Evolutionary conservation across 441 rosid species (phyloP).

Genomic region (Cnidoscolus chayamansa): DNA sequence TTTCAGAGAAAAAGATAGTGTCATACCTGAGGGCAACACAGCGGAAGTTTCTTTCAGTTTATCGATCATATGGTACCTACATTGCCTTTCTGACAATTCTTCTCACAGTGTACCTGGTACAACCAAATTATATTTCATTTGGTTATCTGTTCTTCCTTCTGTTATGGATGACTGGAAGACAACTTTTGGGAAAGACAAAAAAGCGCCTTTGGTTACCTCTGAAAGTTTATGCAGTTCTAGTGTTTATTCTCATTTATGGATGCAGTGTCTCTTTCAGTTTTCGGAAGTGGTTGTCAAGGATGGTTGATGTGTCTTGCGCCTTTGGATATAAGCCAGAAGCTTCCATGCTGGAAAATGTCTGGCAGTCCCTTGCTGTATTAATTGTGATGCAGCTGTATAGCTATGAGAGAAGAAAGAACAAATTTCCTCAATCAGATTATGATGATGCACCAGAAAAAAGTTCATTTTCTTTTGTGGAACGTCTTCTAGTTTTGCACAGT

Average conservation of each 20-base stretch:
- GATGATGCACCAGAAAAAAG: conserved; percentile 46
- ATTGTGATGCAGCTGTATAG: conserved; percentile 97
- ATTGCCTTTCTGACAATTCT: conserved; percentile 91
- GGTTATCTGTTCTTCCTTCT: conserved; percentile 92
- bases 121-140: conserved; percentile 78
- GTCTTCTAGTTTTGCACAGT: conserved; percentile 84
- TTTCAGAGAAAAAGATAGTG: conserved; percentile 79
- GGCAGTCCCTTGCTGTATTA: conserved; percentile 92
- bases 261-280: conserved; percentile 68
- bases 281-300: conserved; percentile 63
- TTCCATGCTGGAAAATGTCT: conserved; percentile 68
- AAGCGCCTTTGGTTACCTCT: conserved; percentile 88
- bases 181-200: conserved; percentile 76
- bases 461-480: conserved; percentile 55
- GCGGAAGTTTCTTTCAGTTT: conserved; percentile 71
- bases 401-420: conserved; percentile 90
- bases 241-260: conserved; percentile 76
- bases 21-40: conserved; percentile 74
- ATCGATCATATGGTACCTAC: conserved; percentile 94
- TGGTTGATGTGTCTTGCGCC: conserved; percentile 63
- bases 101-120: conserved; percentile 69
- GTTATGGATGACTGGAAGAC: conserved; percentile 90
- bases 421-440: conserved; percentile 43
- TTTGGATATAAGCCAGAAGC: conserved; percentile 73
- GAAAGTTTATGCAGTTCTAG: conserved; percentile 65